Evolutionary conservation across 2,329 filamentous ascomycete genomes (phyloP).

Genomic region (Chaetomiaceae sp.): DNA sequence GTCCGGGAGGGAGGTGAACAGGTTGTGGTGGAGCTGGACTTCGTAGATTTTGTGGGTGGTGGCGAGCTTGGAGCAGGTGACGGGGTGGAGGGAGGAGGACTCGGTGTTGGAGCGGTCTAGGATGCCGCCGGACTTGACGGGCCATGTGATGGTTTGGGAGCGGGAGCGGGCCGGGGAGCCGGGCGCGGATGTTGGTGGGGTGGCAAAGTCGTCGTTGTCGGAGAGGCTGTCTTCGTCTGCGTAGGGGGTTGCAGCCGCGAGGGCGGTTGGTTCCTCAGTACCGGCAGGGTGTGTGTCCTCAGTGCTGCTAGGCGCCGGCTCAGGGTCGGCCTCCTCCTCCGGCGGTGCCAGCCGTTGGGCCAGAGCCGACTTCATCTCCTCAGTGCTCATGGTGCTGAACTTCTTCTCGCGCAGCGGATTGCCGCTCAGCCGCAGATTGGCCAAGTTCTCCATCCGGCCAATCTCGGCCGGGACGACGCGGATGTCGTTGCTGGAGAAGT

Average conservation of each 20-base stretch:
- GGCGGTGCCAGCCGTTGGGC: slow-evolving; percentile 61
- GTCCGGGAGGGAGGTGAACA: slow-evolving; percentile 64
- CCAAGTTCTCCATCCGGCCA: slow-evolving; percentile 71
- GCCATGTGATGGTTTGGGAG: slow-evolving; percentile 48
- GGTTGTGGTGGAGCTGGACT: slow-evolving; percentile 73
- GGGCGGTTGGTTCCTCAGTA: neutral
- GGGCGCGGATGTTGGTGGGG: slow-evolving; percentile 52
- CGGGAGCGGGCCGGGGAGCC: slow-evolving; percentile 47
- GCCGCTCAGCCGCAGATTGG: slow-evolving; percentile 72
- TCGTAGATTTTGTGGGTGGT: slow-evolving; percentile 48
- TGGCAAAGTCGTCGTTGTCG: slow-evolving; percentile 54
- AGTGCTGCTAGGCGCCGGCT: slow-evolving; percentile 13
- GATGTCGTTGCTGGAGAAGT: slow-evolving; percentile 84
- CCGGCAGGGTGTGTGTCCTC: neutral
- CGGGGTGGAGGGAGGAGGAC: slow-evolving; percentile 55
- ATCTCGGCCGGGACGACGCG: slow-evolving; percentile 70
- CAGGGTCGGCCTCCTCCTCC: slow-evolving; percentile 35
- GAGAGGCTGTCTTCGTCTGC: slow-evolving; percentile 42
- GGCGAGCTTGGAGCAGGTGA: slow-evolving; percentile 53
- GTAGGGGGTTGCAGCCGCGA: neutral
- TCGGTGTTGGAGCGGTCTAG: slow-evolving; percentile 67
- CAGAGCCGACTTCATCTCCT: slow-evolving; percentile 74
- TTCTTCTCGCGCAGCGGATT: slow-evolving; percentile 89
- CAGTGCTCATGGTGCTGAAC: slow-evolving; percentile 72
- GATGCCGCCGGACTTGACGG: slow-evolving; percentile 55